A percentile compares a stretch with the other conserved stretches of the same genome.
These are phyloP conservation scores for Ceratocystis eucalypticola DNA, from an alignment of 2,329 filamentous ascomycete genomes.

Conservation along the genomic window DNA sequence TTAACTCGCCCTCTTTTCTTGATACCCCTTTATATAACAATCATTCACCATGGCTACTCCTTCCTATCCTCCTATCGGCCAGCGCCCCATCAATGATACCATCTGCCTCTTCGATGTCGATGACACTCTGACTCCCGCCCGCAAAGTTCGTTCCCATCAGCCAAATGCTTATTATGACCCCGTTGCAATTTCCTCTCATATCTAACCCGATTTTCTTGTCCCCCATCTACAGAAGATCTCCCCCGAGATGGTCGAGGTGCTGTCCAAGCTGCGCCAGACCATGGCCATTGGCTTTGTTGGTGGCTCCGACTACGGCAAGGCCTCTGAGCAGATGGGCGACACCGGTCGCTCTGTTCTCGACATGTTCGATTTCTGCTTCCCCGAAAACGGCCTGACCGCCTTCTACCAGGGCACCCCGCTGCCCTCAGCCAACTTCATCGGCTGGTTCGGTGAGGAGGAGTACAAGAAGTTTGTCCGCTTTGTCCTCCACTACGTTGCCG, in stretches of 20 bases:
- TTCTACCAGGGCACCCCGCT: conserved; percentile 69
- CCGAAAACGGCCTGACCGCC: conserved; percentile 90
- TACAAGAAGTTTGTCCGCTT: conserved; percentile 70
- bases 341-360: conserved; percentile 54
- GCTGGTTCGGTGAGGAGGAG: conserved; percentile 70
- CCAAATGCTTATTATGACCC: background rate
- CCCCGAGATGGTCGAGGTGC: conserved; percentile 70
- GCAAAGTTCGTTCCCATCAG: conserved; percentile 44
- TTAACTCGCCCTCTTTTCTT: conserved; percentile 9
- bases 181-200: background rate
- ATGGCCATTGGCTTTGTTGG: conserved; percentile 86
- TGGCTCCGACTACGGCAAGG: conserved; percentile 81
- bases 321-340: conserved; percentile 84
- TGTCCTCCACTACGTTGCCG: conserved; percentile 69
- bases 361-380: conserved; percentile 95
- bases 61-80: conserved; percentile 59
- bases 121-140: conserved; percentile 72
- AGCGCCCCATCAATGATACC: conserved; percentile 82
- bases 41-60: conserved; percentile 29
- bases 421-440: conserved; percentile 72
- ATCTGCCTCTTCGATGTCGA: conserved; percentile 96
- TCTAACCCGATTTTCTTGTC: conserved; percentile 7
- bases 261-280: conserved; percentile 69
- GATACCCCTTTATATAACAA: conserved; percentile 8
- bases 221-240: conserved; percentile 42